Evolutionary conservation across 495 filamentous ascomycete species (phyloP).

Genomic region (Aspergillus nidulans): DNA sequence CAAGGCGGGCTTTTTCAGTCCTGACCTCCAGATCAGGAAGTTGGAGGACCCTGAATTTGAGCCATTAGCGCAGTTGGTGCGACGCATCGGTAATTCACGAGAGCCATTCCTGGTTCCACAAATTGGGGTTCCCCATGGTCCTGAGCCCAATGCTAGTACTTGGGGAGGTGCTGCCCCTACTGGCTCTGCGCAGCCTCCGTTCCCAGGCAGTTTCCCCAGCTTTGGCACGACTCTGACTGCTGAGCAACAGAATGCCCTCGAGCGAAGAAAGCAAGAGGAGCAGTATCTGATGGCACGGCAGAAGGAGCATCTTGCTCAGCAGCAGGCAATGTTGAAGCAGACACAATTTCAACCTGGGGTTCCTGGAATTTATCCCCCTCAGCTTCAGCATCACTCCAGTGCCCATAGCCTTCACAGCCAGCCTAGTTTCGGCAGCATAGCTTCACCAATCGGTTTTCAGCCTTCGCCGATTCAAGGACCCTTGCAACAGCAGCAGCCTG

Average conservation of each 20-base stretch:
- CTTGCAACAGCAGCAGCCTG: conserved; percentile 45
- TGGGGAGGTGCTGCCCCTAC: conserved; percentile 37
- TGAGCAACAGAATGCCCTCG: conserved; percentile 94
- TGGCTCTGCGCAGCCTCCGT: conserved; percentile 82
- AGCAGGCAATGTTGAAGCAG: conserved; percentile 74
- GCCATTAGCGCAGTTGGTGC: conserved; percentile 89
- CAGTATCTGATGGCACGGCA: conserved; percentile 94
- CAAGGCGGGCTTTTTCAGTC: conserved; percentile 95
- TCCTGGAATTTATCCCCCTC: conserved; percentile 44
- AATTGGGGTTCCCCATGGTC: conserved; percentile 87
- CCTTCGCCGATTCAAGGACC: conserved; percentile 70
- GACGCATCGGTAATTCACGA: conserved; percentile 93
- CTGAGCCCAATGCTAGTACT: conserved; percentile 43
- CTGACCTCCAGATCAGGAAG: conserved; percentile 90
- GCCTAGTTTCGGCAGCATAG: conserved; percentile 87
- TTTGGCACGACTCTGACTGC: conserved; percentile 97
- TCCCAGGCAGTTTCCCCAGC: conserved; percentile 88
- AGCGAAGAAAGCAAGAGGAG: conserved; percentile 95
- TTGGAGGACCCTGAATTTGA: conserved; percentile 91
- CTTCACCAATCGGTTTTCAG: conserved; percentile 73
- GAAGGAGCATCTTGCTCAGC: conserved; percentile 85
- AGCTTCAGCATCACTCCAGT: conserved; percentile 87
- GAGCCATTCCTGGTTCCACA: conserved; percentile 97
- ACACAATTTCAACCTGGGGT: conserved; percentile 58
- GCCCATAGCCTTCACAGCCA: conserved; percentile 94